Evolutionary conservation across 2,329 filamentous ascomycete genomes (phyloP), one percentile per base, ranked within the genome.

Genomic region (Chaetothyriales sp.): DNA sequence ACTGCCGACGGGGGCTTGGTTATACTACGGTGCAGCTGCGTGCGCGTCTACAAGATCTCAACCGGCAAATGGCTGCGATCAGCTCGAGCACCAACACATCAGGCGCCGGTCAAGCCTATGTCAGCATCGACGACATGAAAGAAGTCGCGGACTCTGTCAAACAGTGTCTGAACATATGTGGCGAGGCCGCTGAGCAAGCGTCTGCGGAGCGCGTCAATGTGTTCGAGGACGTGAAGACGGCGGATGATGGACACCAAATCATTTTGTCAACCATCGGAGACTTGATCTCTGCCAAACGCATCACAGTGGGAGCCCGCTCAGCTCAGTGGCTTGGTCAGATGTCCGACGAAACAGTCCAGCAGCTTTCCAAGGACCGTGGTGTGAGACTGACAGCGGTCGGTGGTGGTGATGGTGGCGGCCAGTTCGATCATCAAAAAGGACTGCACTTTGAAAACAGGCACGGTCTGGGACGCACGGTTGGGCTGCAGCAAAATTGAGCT

Each of bases 271-370:
- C 62, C 26, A 54, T 64, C 50, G 61, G 62, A 46, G 62, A 64
- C 50, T 54, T 65, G 44, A 59, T 66, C 48, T 61, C 62, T 12
- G 63, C 62, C 3, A 66, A 55, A 52, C 58, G 56, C 44, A 53
- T 66, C 48, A 60, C 54, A 15, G 57, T 57, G 47, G 65, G 67
- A 1, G 63, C 59, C 18, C 69, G 60, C 5, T 68, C 68, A 1
- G 62, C 62, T 36, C 59, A 64, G n/a, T 58, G 49, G 19, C 44
- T 58, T 0, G 62, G 64, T 3, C 65, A 65, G 39, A 70, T 63
- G 2, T 64, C 62, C n/a, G 61, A 65, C 58, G 58, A 59, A 18
- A 61, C 62, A 36, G 49, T 66, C 28, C 61, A 64, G 50, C 55
- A 58, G 43, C 50, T 63, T 36, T 61, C 60, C 26, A 53, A 28